phyloP scores from a whole-genome alignment of 495 filamentous ascomycete genomes.

The Emericellopsis terricola region DNA sequence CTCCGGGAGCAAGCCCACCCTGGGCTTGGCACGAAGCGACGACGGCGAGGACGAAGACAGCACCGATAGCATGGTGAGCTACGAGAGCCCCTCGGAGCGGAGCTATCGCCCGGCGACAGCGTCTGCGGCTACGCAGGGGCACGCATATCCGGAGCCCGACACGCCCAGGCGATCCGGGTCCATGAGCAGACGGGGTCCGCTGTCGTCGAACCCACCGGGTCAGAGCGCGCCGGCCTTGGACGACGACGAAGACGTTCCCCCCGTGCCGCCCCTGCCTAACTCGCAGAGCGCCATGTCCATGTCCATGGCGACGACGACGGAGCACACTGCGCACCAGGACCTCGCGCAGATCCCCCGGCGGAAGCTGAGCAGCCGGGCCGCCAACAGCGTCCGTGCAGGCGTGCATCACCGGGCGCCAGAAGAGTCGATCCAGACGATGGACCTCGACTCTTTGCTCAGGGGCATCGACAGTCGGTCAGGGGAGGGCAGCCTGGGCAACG shows the following conservation, averaged over 20 bases:
- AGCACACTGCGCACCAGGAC: too few species aligned
- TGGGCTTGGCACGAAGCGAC: slow-evolving; percentile 10
- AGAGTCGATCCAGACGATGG: slow-evolving; percentile 16
- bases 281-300: slow-evolving; percentile 4
- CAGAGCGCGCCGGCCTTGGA: slow-evolving; percentile 3
- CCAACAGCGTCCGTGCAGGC: slow-evolving; percentile 14
- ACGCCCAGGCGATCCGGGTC: slow-evolving; percentile 7
- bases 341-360: slow-evolving; percentile 12
- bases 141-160: slow-evolving; percentile 3
- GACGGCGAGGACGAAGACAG: slow-evolving; percentile 16
- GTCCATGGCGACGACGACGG: too few species aligned
- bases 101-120: slow-evolving; percentile 25
- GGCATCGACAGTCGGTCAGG: slow-evolving; percentile 26
- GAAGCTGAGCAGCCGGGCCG: slow-evolving; percentile 21
- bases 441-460: slow-evolving; percentile 24
- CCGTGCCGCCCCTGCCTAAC: slow-evolving; percentile 23
- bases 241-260: slow-evolving; percentile 14
- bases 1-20: slow-evolving; percentile 26
- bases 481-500: slow-evolving; percentile 19
- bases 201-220: slow-evolving; percentile 25
- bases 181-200: slow-evolving; percentile 23
- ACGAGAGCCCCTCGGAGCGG: slow-evolving; percentile 33
- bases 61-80: slow-evolving; percentile 34
- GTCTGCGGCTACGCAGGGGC: slow-evolving; percentile 4
- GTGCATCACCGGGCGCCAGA: slow-evolving; percentile 8